Evolutionary conservation across 495 filamentous ascomycete genomes (phyloP), one percentile per base, ranked within the genome.

Genomic region (Stereocaulon alpinum): DNA sequence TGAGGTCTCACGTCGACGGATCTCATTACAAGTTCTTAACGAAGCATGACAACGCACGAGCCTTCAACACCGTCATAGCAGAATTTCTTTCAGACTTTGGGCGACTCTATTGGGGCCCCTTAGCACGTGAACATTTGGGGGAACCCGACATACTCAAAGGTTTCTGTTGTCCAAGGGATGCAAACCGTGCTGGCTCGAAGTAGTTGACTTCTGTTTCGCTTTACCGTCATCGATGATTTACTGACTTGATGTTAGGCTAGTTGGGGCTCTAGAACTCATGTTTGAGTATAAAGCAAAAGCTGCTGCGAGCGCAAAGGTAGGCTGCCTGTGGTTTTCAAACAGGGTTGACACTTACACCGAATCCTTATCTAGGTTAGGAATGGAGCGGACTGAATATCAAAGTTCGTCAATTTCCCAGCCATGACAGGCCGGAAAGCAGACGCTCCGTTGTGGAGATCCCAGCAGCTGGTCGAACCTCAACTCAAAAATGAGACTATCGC

Each of bases 161-260:
- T n/a, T 58, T 40, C n/a, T 44, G 54, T 3, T 62, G 40, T 6
- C 24, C 45, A 18, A 45, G 55, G 15, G 61, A 62, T 40, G 12
- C 40, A 34, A n/a, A 15, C 27, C 40, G 55, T 20, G 15, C 1
- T 12, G 14, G n/a, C 24, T 48, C 45, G 18, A 53, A 7, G 49
- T 58, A 54, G 17, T 0, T 6, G 15, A 10, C 1, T 24, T 22
- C 4, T 34, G 6, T n/a, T 17, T 15, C n/a, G 40, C 15, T 6
- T 11, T 4, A 40, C 27, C 9, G 3, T 24, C 27, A 7, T 30
- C 22, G 24, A 24, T 24, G 3, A 24, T 4, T 41, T 40, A 12
- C 18, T 40, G 41, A 51, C 22, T 15, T 6, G 3, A 6, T 34
- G 6, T 6, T 3, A 62, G 55, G 24, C 42, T 62, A 9, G 27